Evolutionary conservation across 2,329 filamentous ascomycete species (phyloP).

Genomic region (Tolypocladium ophioglossoides): DNA sequence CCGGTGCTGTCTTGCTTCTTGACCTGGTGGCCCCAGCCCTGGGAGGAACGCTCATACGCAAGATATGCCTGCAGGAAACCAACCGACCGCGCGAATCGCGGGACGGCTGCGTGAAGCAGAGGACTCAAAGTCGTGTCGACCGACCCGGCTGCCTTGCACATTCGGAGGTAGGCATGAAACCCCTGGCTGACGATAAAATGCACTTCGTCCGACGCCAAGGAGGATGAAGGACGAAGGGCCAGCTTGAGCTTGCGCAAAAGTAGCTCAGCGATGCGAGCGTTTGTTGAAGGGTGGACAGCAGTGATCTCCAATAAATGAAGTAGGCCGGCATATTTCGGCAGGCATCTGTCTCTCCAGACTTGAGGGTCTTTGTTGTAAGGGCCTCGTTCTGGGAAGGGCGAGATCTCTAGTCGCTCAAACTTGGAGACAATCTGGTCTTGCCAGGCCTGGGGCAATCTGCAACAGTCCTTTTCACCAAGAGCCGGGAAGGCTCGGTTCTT

Average conservation of each 20-base stretch:
- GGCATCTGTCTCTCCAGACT: constrained; percentile 50
- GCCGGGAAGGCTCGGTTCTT: constrained; percentile 43
- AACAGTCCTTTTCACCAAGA: constrained; percentile 39
- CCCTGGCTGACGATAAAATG: constrained; percentile 66
- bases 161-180: constrained; percentile 60
- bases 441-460: constrained; percentile 54
- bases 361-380: constrained; percentile 51
- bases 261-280: constrained; percentile 54
- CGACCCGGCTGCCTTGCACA: constrained; percentile 48
- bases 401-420: constrained; percentile 54
- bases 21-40: constrained; percentile 3
- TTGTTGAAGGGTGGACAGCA: constrained; percentile 54
- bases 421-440: constrained; percentile 62
- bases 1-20: constrained; percentile 21
- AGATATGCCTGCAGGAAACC: constrained; percentile 57
- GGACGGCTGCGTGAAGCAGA: constrained; percentile 53
- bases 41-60: constrained; percentile 37
- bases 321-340: constrained; percentile 59
- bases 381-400: constrained; percentile 53
- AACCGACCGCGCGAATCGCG: constrained; percentile 52
- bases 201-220: constrained; percentile 50
- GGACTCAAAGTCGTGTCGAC: constrained; percentile 53
- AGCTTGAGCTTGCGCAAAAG: constrained; percentile 56
- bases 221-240: constrained; percentile 50
- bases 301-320: constrained; percentile 53